phyloP scores from a whole-genome alignment of 169 alveolate genomes.

The Plasmodium knowlesi region DNA sequence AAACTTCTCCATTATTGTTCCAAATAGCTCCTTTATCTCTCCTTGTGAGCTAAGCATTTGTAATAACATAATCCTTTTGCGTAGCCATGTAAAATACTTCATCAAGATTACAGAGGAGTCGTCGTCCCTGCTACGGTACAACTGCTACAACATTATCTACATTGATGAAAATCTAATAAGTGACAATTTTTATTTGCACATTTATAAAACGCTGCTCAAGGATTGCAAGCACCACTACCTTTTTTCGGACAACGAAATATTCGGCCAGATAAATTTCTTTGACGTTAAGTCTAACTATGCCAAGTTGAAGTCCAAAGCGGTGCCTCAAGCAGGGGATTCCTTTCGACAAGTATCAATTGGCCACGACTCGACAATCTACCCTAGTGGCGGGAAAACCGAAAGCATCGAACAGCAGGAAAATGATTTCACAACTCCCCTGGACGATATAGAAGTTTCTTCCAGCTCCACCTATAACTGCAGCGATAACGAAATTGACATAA shows the following conservation, averaged over 20 bases:
- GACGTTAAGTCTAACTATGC: conserved; percentile 3
- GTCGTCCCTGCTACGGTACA: background rate
- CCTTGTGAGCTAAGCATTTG: conserved; percentile 60
- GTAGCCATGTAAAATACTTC: conserved; percentile 19
- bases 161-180: conserved; percentile 28
- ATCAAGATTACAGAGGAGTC: conserved; percentile 26
- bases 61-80: conserved; percentile 31
- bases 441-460: conserved; percentile 24
- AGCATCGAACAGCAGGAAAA: background rate
- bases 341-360: background rate
- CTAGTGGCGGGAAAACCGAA: background rate
- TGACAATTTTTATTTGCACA: conserved; percentile 47
- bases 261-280: conserved; percentile 21
- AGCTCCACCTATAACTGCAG: conserved; percentile 15
- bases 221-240: conserved; percentile 45
- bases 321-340: background rate
- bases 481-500: conserved; percentile 30
- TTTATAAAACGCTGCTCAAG: conserved; percentile 22
- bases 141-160: conserved; percentile 48
- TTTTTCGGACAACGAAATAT: conserved; percentile 12
- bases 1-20: conserved; percentile 31
- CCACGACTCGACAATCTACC: background rate
- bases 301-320: background rate
- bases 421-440: background rate
- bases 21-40: conserved; percentile 37